Conservation (phyloP, 768 basidiomycete species). For the Cystofilobasidium ferigula region DNA sequence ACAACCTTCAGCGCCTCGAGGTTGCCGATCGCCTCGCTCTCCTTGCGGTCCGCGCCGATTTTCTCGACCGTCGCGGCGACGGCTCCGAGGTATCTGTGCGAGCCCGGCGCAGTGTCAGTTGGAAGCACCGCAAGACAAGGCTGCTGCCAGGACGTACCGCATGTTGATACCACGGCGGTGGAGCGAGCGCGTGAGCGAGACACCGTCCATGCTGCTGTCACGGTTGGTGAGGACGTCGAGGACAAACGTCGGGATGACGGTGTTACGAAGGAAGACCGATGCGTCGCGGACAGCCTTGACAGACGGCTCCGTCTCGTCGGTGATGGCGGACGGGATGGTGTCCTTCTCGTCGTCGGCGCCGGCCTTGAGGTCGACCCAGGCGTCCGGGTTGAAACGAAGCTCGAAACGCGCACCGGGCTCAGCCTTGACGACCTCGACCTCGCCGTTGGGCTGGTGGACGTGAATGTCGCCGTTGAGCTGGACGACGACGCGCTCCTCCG, state of each 20-base stretch:
- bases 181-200: conserved; percentile 36
- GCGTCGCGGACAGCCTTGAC: conserved; percentile 43
- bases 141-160: conserved; percentile 26
- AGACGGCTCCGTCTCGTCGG: conserved; percentile 38
- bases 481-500: conserved; percentile 30
- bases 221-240: conserved; percentile 36
- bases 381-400: conserved; percentile 42
- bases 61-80: conserved; percentile 35
- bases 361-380: conserved; percentile 38
- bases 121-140: not conserved
- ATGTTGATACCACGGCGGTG: conserved; percentile 44
- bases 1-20: conserved; percentile 34
- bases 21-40: conserved; percentile 29
- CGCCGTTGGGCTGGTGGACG: conserved; percentile 29
- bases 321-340: conserved; percentile 29
- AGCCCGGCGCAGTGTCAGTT: not conserved
- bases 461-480: conserved; percentile 35
- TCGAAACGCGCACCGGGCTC: conserved; percentile 31
- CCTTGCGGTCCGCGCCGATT: conserved; percentile 31
- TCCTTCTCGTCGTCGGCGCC: conserved; percentile 15
- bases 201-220: conserved; percentile 37
- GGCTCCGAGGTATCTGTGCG: conserved; percentile 40
- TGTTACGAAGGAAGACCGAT: conserved; percentile 38
- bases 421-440: conserved; percentile 31
- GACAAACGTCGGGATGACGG: conserved; percentile 38